Conservation (phyloP, 2,329 filamentous ascomycete genomes). For the Penicillium sp. region DNA sequence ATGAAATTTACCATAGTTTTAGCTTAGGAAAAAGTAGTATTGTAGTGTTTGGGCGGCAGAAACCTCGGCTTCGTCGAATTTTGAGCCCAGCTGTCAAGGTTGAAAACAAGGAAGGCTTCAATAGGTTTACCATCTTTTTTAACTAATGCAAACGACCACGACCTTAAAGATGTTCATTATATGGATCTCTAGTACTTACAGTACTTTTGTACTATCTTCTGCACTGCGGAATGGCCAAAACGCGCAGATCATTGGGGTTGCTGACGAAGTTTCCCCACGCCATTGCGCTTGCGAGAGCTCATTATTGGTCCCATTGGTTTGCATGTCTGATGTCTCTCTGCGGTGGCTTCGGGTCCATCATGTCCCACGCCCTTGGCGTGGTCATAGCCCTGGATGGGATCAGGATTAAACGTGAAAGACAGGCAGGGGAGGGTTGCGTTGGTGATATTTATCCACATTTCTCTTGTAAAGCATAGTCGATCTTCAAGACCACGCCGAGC, state of each 20-base stretch:
- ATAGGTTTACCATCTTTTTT: too few species aligned
- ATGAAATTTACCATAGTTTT: not conserved
- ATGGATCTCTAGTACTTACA: too few species aligned
- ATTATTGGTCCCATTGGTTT: not conserved
- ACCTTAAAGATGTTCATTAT: too few species aligned
- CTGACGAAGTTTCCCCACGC: conserved; percentile 6
- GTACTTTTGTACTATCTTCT: not conserved
- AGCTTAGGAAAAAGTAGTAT: too few species aligned
- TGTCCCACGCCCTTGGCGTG: conserved; percentile 9
- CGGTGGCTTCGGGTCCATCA: conserved; percentile 2
- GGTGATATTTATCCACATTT: not conserved
- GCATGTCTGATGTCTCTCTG: conserved; percentile 3
- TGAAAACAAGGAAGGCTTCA: too few species aligned
- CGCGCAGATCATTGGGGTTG: not conserved
- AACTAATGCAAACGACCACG: too few species aligned
- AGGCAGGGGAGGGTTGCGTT: conserved; percentile 13
- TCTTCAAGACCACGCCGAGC: not conserved
- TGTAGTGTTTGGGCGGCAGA: too few species aligned
- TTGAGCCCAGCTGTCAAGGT: too few species aligned
- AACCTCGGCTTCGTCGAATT: too few species aligned
- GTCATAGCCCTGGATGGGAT: conserved; percentile 20
- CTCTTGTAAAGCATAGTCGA: not conserved
- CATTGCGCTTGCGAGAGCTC: not conserved
- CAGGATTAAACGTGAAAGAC: conserved; percentile 20
- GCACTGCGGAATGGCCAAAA: not conserved